Evolutionary conservation across 305 asterid species (phyloP).

Genomic region (Salvia sclarea): DNA sequence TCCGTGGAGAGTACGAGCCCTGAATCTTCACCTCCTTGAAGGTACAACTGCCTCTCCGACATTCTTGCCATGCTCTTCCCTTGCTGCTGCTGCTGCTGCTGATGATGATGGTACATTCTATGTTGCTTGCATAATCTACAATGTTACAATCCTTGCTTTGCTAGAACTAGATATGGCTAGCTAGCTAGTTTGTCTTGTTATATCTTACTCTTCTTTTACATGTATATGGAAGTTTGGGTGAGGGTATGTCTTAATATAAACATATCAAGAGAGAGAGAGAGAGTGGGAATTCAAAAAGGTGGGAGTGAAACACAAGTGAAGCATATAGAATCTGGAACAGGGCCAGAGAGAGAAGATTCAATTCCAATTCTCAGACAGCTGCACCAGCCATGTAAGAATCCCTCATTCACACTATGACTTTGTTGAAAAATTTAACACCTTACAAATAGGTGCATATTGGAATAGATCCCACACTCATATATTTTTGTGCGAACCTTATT

Average conservation of each 20-base stretch:
- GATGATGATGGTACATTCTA: slow-evolving; percentile 88
- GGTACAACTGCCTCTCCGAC: slow-evolving; percentile 79
- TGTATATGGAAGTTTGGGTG: slow-evolving; percentile 41
- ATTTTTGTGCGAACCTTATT: slow-evolving; percentile 68
- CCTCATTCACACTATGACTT: slow-evolving; percentile 50
- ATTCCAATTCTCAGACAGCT: slow-evolving; percentile 43
- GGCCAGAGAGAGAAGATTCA: slow-evolving; percentile 47
- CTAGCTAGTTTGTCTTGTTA: slow-evolving; percentile 32
- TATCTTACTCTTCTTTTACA: slow-evolving; percentile 38
- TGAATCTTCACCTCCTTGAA: slow-evolving; percentile 72
- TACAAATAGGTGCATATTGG: slow-evolving; percentile 68
- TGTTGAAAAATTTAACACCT: slow-evolving; percentile 63
- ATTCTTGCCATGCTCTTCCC: slow-evolving; percentile 61
- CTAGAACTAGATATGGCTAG: no score
- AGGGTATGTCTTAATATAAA: slow-evolving; percentile 53
- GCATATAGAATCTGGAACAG: slow-evolving; percentile 66
- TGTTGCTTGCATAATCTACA: slow-evolving; percentile 31
- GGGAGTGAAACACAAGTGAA: slow-evolving; percentile 43
- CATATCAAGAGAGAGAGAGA: slow-evolving; percentile 24
- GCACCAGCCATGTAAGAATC: slow-evolving; percentile 47
- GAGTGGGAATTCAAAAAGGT: no score
- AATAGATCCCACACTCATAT: slow-evolving; percentile 71
- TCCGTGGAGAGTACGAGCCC: slow-evolving; percentile 93
- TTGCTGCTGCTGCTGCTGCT: no score
- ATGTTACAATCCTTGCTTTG: slow-evolving; percentile 9